Conservation (phyloP, 2,329 filamentous ascomycete genomes). For the Boeremia lycopersici region DNA sequence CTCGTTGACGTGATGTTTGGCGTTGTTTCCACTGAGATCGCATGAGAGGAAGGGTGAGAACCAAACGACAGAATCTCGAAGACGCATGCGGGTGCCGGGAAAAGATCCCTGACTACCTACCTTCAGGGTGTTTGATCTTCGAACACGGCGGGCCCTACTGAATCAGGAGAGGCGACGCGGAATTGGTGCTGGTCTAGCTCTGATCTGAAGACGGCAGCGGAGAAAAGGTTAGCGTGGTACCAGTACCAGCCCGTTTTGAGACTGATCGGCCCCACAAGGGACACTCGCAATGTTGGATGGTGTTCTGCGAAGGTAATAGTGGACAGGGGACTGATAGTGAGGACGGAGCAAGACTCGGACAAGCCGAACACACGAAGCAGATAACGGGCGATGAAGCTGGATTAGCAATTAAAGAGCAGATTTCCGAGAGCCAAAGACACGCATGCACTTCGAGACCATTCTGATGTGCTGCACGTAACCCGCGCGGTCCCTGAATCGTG, state of each 20-base stretch:
- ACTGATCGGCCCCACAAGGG: slow-evolving; percentile 33
- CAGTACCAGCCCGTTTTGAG: slow-evolving; percentile 34
- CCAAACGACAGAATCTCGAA: slow-evolving; percentile 23
- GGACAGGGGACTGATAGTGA: slow-evolving; percentile 23
- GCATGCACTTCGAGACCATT: slow-evolving; percentile 13
- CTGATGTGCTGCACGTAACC: slow-evolving; percentile 34
- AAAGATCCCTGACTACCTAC: slow-evolving; percentile 29
- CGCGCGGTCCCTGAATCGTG: slow-evolving; percentile 42
- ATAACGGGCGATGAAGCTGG: slow-evolving; percentile 13
- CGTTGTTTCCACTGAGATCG: slow-evolving; percentile 28
- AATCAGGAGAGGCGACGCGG: slow-evolving; percentile 39
- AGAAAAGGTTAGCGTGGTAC: slow-evolving; percentile 35
- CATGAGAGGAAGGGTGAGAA: slow-evolving; percentile 31
- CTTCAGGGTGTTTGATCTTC: slow-evolving; percentile 36
- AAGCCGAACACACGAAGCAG: slow-evolving; percentile 23
- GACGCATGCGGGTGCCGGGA: slow-evolving; percentile 28
- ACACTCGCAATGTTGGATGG: slow-evolving; percentile 44
- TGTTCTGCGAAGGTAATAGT: slow-evolving; percentile 16
- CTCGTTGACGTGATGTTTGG: slow-evolving; percentile 13
- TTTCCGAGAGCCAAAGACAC: slow-evolving; percentile 25
- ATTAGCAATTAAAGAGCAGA: slow-evolving; percentile 23
- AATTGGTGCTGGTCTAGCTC: slow-evolving; percentile 42
- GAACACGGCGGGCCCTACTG: slow-evolving; percentile 33
- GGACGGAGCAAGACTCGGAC: not conserved
- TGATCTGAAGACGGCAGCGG: slow-evolving; percentile 41